Evolutionary conservation across 169 alveolate genomes (phyloP).

Genomic region (Perkinsus olseni): DNA sequence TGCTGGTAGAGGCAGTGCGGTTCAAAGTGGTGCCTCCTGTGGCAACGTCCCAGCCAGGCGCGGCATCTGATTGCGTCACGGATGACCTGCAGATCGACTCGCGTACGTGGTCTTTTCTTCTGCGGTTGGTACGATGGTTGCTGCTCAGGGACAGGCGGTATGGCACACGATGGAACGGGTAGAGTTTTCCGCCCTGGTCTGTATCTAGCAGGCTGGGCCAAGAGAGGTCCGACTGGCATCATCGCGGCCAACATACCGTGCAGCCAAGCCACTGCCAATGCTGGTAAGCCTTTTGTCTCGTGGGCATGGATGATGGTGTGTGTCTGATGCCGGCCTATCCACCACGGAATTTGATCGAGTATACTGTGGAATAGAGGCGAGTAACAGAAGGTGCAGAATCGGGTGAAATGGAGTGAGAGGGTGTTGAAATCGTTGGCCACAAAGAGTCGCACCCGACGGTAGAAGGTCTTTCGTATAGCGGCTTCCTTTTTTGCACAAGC

Average conservation of each 20-base stretch:
- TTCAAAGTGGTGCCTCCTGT: background rate
- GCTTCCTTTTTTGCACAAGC: too few relatives aligned
- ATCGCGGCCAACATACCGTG: slow-evolving; percentile 25
- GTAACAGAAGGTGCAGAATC: too few relatives aligned
- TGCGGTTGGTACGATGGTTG: background rate
- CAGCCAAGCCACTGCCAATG: background rate
- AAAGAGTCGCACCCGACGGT: too few relatives aligned
- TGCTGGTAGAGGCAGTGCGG: background rate
- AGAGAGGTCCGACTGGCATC: slow-evolving; percentile 36
- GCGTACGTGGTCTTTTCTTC: background rate
- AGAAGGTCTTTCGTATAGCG: too few relatives aligned
- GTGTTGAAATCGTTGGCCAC: too few relatives aligned
- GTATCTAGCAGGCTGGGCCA: slow-evolving; percentile 27
- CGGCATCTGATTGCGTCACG: background rate
- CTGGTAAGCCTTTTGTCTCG: background rate
- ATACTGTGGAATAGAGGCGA: too few relatives aligned
- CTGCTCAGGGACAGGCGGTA: background rate
- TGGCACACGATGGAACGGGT: background rate
- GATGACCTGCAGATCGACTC: background rate
- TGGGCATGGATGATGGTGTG: background rate
- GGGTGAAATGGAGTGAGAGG: too few relatives aligned
- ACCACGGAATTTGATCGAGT: too few relatives aligned
- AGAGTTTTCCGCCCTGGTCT: background rate
- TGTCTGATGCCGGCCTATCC: too few relatives aligned
- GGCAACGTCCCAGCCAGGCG: background rate